Conservation (phyloP, 2,329 filamentous ascomycete species). For the Colletotrichum musae region DNA sequence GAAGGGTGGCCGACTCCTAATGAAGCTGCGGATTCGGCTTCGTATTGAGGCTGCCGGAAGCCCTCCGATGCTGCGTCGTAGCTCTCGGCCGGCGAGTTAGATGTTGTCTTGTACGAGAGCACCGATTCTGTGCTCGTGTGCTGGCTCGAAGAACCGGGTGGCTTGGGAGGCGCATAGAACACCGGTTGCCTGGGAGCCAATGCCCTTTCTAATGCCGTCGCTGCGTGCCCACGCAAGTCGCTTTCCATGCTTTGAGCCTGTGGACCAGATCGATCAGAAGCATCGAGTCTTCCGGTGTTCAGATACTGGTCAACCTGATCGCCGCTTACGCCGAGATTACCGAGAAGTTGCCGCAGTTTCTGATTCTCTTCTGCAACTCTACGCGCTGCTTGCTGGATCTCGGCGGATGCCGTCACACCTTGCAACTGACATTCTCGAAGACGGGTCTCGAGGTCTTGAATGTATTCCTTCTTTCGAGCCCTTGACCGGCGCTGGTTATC, state of each 20-base stretch:
- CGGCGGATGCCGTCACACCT: constrained; percentile 78
- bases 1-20: constrained; percentile 3
- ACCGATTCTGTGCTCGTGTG: background rate
- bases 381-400: constrained; percentile 79
- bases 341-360: constrained; percentile 72
- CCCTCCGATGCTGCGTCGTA: constrained; percentile 14
- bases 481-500: constrained; percentile 85
- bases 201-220: constrained; percentile 52
- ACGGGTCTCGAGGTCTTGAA: constrained; percentile 77
- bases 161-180: background rate
- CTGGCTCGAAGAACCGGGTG: constrained; percentile 4
- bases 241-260: background rate
- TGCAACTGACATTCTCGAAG: constrained; percentile 74
- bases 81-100: constrained; percentile 19
- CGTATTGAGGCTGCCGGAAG: constrained; percentile 17
- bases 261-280: background rate
- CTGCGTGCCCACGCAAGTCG: constrained; percentile 2
- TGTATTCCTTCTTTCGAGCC: constrained; percentile 80
- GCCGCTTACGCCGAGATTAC: constrained; percentile 69
- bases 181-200: constrained; percentile 53
- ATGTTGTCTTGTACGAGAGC: constrained; percentile 9
- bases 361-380: constrained; percentile 79
- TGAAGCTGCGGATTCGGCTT: background rate
- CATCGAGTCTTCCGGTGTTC: constrained; percentile 41
- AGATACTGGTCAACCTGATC: constrained; percentile 65